Conservation (phyloP, 2,329 filamentous ascomycete genomes). For the Laburnicola sp. region DNA sequence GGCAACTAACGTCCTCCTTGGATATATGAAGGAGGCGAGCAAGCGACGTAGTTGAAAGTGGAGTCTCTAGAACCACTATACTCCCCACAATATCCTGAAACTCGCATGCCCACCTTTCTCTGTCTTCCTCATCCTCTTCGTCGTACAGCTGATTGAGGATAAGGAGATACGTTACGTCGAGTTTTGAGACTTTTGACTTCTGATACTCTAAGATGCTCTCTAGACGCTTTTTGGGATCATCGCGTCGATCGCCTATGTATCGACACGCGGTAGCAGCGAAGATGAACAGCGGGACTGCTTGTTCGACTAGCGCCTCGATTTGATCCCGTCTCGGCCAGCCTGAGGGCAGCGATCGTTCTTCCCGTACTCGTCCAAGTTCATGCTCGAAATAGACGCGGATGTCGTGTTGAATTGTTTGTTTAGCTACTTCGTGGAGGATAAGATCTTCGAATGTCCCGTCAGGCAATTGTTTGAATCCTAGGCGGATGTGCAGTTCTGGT, state of each 20-base stretch:
- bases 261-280: conserved; percentile 33
- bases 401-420: conserved; percentile 9
- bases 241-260: conserved; percentile 20
- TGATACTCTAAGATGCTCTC: conserved; percentile 18
- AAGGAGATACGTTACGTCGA: conserved; percentile 23
- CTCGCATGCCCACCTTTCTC: conserved; percentile 12
- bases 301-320: conserved; percentile 30
- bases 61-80: conserved; percentile 25
- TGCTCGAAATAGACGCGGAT: conserved; percentile 12
- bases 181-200: conserved; percentile 19
- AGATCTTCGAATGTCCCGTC: conserved; percentile 6
- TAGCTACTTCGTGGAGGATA: conserved; percentile 13
- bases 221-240: conserved; percentile 16
- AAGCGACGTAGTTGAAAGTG: conserved; percentile 3
- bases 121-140: conserved; percentile 35
- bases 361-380: conserved; percentile 19
- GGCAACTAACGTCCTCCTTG: too few species aligned
- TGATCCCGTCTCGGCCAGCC: conserved; percentile 27
- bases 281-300: conserved; percentile 40
- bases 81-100: conserved; percentile 20
- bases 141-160: conserved; percentile 26
- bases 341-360: conserved; percentile 15
- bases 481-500: background rate
- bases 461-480: conserved; percentile 9
- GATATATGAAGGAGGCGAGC: too few species aligned